Conservation (phyloP, 2,329 filamentous ascomycete genomes). For the Calonectria multiphialidica region DNA sequence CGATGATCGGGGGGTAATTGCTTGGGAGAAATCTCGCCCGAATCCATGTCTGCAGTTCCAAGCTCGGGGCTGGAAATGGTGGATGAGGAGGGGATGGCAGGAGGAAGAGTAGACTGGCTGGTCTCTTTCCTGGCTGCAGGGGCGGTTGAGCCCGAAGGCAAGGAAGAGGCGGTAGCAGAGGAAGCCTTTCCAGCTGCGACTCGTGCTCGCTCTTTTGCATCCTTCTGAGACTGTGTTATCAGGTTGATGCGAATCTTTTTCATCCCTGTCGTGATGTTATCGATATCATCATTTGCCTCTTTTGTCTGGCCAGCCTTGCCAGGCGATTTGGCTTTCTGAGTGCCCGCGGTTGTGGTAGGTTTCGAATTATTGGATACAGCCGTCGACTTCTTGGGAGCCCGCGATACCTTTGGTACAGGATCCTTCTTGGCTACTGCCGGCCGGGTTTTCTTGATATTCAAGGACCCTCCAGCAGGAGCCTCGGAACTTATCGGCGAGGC, state of each 20-base stretch:
- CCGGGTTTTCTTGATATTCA: slow-evolving; percentile 72
- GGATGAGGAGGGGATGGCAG: slow-evolving; percentile 7
- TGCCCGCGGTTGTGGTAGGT: slow-evolving; percentile 16
- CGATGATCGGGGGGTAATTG: slow-evolving; percentile 26
- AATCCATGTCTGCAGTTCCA: neutral
- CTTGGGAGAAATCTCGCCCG: slow-evolving; percentile 25
- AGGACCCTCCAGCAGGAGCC: slow-evolving; percentile 52
- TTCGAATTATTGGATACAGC: slow-evolving; percentile 32
- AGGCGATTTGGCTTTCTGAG: slow-evolving; percentile 23
- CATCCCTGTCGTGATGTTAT: slow-evolving; percentile 69
- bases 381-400: slow-evolving; percentile 52
- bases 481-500: slow-evolving; percentile 56
- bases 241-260: slow-evolving; percentile 74
- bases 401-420: slow-evolving; percentile 46
- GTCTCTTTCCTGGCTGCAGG: slow-evolving; percentile 2
- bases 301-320: slow-evolving; percentile 29
- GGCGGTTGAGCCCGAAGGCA: slow-evolving; percentile 9
- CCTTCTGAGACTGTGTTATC: slow-evolving; percentile 69
- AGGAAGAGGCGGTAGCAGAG: slow-evolving; percentile 13
- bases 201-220: slow-evolving; percentile 59
- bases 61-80: neutral
- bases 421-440: slow-evolving; percentile 59
- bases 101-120: neutral
- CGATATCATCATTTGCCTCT: slow-evolving; percentile 56
- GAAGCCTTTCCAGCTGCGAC: slow-evolving; percentile 37